A percentile compares a stretch with the other conserved stretches of the same genome.
Conservation (phyloP, 305 asterid species). For the Ajuga reptans region DNA sequence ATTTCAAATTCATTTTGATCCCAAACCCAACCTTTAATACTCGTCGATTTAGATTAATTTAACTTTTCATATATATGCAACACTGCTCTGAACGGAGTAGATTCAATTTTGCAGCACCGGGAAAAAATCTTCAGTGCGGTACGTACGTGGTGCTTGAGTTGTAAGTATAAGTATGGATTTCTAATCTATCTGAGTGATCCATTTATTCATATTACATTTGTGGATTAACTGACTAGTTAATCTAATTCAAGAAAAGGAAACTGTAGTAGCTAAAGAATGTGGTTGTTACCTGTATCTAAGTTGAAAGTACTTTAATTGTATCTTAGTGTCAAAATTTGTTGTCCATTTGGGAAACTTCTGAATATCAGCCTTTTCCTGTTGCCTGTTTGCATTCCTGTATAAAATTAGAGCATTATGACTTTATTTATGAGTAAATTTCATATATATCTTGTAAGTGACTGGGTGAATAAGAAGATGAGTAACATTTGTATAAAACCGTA, state of each 20-base stretch:
- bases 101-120: not conserved
- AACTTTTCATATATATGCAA: not conserved
- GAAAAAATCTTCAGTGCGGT: too few relatives aligned
- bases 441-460: too few relatives aligned
- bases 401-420: too few relatives aligned
- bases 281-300: not conserved
- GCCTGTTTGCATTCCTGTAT: too few relatives aligned
- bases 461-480: too few relatives aligned
- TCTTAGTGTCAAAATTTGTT: not conserved
- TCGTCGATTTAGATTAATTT: not conserved
- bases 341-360: too few relatives aligned
- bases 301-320: not conserved
- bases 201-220: slow-evolving; percentile 17
- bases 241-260: slow-evolving; percentile 2
- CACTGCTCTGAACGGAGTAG: not conserved
- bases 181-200: not conserved
- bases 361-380: too few relatives aligned
- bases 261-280: slow-evolving; percentile 4
- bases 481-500: too few relatives aligned
- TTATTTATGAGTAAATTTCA: too few relatives aligned
- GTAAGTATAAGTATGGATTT: slow-evolving; percentile 29
- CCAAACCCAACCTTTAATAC: not conserved
- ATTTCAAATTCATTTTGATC: too few relatives aligned
- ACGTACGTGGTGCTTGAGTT: slow-evolving; percentile 14
- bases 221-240: slow-evolving; percentile 24